phyloP scores from a whole-genome alignment of 2,329 filamentous ascomycete species.

The Claviceps paspali region DNA sequence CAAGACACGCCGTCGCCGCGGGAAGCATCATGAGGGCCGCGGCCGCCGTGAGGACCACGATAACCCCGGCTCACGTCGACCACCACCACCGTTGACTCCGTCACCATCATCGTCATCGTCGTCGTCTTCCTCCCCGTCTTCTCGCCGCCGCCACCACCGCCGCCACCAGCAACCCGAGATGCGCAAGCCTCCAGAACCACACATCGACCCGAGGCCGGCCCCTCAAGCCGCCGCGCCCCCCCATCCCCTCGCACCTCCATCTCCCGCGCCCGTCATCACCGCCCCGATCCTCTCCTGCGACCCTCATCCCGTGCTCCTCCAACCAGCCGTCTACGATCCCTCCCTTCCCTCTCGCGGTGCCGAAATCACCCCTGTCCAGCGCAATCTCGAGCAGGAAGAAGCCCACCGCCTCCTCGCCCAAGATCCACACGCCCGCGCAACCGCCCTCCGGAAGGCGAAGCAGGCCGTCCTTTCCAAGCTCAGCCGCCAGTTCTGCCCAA shows the following conservation, averaged over 20 bases:
- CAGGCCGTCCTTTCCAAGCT: slow-evolving; percentile 45
- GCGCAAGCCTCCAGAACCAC: slow-evolving; percentile 12
- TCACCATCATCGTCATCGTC: neutral
- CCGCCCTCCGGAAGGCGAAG: slow-evolving; percentile 41
- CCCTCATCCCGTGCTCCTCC: slow-evolving; percentile 37
- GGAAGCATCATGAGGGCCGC: slow-evolving; percentile 19
- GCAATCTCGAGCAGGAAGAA: slow-evolving; percentile 41
- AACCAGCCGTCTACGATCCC: slow-evolving; percentile 42
- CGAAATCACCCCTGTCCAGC: slow-evolving; percentile 41
- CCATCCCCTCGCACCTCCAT: slow-evolving; percentile 14
- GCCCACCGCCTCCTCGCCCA: slow-evolving; percentile 40
- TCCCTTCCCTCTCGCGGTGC: slow-evolving; percentile 17
- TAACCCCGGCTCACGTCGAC: slow-evolving; percentile 7
- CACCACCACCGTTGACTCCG: neutral
- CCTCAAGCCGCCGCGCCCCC: slow-evolving; percentile 12
- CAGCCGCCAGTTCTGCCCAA: slow-evolving; percentile 31
- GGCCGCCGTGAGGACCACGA: slow-evolving; percentile 11
- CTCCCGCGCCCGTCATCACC: slow-evolving; percentile 26
- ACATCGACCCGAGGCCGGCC: slow-evolving; percentile 11
- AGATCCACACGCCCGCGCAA: slow-evolving; percentile 37
- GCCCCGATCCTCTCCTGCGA: slow-evolving; percentile 34
- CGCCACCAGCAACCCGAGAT: slow-evolving; percentile 5
- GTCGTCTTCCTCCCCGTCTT: slow-evolving; percentile 6
- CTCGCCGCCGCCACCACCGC: slow-evolving; percentile 8
- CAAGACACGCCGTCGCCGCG: slow-evolving; percentile 21